Conservation (phyloP, 2,329 filamentous ascomycete genomes). For the Penicillium sp. region DNA sequence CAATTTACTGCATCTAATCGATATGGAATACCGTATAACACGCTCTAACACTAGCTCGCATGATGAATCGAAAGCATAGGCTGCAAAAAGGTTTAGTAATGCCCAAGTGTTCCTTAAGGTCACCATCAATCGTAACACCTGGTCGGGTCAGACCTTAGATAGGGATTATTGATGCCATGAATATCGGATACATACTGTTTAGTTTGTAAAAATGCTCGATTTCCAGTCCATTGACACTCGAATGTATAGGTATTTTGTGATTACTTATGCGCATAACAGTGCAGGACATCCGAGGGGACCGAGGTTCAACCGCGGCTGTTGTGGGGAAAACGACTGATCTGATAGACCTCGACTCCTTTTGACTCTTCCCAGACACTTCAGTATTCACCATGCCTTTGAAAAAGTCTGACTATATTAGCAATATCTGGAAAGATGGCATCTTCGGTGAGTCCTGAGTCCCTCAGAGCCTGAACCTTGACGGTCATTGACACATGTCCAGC, state of each 20-base stretch:
- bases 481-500: conserved; percentile 46
- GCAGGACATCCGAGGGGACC: conserved; percentile 9
- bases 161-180: not conserved
- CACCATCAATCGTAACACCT: not conserved
- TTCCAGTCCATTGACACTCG: not conserved
- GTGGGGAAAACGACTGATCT: conserved; percentile 16
- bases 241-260: not conserved
- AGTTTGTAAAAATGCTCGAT: not conserved
- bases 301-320: conserved; percentile 13
- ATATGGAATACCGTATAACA: not conserved
- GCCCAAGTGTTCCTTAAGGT: not conserved
- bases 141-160: not conserved
- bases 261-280: not conserved
- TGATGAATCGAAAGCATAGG: too few species aligned
- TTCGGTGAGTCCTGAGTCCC: conserved; percentile 62
- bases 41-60: not conserved
- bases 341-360: not conserved
- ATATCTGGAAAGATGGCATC: conserved; percentile 79
- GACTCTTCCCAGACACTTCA: not conserved
- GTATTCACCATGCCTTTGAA: conserved; percentile 57
- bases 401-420: conserved; percentile 70
- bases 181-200: not conserved
- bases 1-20: not conserved
- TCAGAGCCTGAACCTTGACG: not conserved
- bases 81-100: not conserved